Percentiles rank a stretch among this genome's conserved stretches.
phyloP scores from a whole-genome alignment of 805 yeast genomes.

The Suhomyces pyralidae region DNA sequence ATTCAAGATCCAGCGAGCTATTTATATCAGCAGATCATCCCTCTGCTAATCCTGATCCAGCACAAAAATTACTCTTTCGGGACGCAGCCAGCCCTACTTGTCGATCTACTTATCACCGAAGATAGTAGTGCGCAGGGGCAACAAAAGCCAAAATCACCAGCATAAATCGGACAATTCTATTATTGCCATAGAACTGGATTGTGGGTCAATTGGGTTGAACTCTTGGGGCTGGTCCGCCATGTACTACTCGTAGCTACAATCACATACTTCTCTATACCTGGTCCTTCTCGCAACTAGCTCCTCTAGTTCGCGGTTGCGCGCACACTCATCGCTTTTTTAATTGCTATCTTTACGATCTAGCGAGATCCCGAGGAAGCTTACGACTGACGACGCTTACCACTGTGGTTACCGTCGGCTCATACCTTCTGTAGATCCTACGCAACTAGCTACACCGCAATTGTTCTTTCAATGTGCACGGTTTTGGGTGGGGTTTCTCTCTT shows the following conservation, averaged over 20 bases:
- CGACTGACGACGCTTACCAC: background rate
- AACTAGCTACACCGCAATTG: background rate
- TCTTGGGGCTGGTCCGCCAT: background rate
- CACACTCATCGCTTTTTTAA: background rate
- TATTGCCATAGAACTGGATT: background rate
- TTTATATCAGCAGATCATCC: conserved; percentile 3
- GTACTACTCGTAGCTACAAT: background rate
- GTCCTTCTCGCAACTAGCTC: background rate
- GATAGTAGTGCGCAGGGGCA: background rate
- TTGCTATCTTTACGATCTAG: background rate
- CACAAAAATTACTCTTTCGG: conserved; percentile 3
- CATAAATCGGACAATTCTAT: background rate
- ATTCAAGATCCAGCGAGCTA: background rate
- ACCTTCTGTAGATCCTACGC: background rate
- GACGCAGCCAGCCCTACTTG: conserved; percentile 5
- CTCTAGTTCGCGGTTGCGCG: background rate
- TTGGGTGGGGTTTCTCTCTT: background rate
- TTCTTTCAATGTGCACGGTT: background rate
- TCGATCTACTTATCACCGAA: conserved; percentile 4
- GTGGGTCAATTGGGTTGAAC: background rate
- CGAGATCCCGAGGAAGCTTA: background rate
- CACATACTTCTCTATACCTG: background rate
- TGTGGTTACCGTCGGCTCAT: background rate
- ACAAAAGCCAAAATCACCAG: background rate
- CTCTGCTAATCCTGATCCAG: conserved; percentile 3